These are phyloP conservation scores for Boletus reticulatus DNA, from an alignment of 768 basidiomycete genomes.

Conservation along the genomic window DNA sequence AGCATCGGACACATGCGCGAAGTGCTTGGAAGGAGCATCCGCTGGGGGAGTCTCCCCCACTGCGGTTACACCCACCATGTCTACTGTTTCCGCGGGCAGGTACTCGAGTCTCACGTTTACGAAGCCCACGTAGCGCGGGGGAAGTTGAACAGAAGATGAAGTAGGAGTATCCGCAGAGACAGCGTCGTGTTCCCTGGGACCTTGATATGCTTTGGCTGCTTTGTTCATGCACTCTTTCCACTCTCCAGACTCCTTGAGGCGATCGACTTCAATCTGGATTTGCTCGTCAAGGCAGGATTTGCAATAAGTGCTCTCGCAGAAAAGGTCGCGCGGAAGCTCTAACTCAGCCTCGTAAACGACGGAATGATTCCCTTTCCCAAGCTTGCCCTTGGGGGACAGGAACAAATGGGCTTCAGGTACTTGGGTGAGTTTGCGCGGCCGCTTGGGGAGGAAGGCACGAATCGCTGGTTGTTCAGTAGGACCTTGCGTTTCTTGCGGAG, in stretches of 20 bases:
- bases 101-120: background rate
- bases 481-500: conserved; percentile 18
- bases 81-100: background rate
- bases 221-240: conserved; percentile 8
- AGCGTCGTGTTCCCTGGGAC: background rate
- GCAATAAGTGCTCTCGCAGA: conserved; percentile 39
- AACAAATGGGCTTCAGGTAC: conserved; percentile 48
- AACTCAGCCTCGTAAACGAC: conserved; percentile 46
- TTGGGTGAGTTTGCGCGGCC: conserved; percentile 21
- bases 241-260: conserved; percentile 12
- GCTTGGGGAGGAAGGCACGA: conserved; percentile 24
- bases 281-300: conserved; percentile 37
- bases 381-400: conserved; percentile 33
- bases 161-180: background rate
- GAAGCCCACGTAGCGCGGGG: conserved; percentile 7
- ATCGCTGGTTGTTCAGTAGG: conserved; percentile 29
- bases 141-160: background rate
- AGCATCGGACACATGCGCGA: background rate
- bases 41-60: background rate
- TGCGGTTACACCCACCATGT: background rate
- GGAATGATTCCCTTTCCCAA: conserved; percentile 53
- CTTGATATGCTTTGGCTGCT: background rate
- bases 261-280: conserved; percentile 15
- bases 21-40: background rate
- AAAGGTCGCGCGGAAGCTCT: conserved; percentile 44